phyloP scores from a whole-genome alignment of 768 basidiomycete species.

The Holtermannia corniformis region DNA sequence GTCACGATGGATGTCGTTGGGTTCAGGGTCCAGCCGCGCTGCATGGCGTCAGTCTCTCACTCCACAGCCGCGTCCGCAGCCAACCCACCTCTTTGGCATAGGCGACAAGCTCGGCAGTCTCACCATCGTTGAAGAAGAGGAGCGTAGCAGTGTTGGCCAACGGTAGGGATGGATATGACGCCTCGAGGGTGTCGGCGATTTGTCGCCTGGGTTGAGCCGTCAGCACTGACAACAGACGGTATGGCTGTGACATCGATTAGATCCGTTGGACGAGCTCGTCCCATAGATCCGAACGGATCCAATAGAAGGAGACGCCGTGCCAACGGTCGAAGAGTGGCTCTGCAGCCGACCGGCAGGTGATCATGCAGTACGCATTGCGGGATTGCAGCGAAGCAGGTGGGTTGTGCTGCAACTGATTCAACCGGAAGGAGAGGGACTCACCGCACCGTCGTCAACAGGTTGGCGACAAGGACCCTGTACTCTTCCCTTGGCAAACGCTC shows the following conservation, averaged over 20 bases:
- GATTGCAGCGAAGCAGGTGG: too few species aligned
- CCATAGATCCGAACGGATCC: background rate
- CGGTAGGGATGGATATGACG: conserved; percentile 84
- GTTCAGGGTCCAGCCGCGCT: conserved; percentile 64
- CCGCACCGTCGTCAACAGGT: conserved; percentile 89
- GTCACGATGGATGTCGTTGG: conserved; percentile 58
- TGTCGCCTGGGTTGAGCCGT: conserved; percentile 58
- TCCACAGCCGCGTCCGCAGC: background rate
- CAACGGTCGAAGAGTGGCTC: conserved; percentile 4
- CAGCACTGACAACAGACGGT: background rate
- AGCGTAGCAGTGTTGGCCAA: conserved; percentile 81
- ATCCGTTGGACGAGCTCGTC: background rate
- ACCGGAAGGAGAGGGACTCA: conserved; percentile 41
- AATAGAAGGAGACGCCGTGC: background rate
- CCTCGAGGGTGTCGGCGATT: conserved; percentile 92
- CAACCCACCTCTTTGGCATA: conserved; percentile 67
- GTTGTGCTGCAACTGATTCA: too few species aligned
- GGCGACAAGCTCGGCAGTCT: conserved; percentile 50
- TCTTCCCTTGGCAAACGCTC: conserved; percentile 87
- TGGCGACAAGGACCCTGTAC: conserved; percentile 88
- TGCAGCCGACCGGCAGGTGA: conserved; percentile 2
- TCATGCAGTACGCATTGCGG: too few species aligned
- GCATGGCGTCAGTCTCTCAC: conserved; percentile 7
- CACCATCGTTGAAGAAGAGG: conserved; percentile 78
- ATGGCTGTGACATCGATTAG: too few species aligned